Evolutionary conservation across 225 moss, liverwort and hornwort genomes (phyloP), one percentile per base, ranked within the genome.

Genomic region (Sphagnum tenellum): DNA sequence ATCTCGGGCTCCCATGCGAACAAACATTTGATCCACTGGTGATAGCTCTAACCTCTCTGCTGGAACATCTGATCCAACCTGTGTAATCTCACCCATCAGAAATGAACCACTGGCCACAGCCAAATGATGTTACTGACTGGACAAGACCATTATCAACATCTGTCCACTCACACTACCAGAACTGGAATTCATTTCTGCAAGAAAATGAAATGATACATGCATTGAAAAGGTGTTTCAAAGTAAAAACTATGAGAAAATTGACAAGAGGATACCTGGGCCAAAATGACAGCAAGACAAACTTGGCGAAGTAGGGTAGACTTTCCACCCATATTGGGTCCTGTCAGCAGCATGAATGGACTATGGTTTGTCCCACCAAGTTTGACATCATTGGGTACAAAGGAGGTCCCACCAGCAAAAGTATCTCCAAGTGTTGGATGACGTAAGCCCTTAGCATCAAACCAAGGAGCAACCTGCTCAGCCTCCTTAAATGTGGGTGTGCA

Each of bases 311-410:
- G 90, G 56, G 98, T 99, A 61, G 98, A 99, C 77, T 99, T 99
- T 51, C 98, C 98, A 66, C 98, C 98, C 98, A 99, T 99, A 64
- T 99, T 99, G 50, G 98, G 98, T 50, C 98, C 98, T 60, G 90
- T 99, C 70, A 99, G 79, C 56, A 99, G 74, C 81, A 99, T 93
- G 56, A 99, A 99, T 8, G 90, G 85, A 45, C 93, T 75, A 49
- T 78, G 73, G 58, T 75, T 76, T 63, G 73, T 71, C 62, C 93
- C 89, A 71, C 98, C 98, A 56, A 99, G 78, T 47, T 60, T 74
- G 12, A 93, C 67, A 78, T 99, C 79, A 69, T 99, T 99, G 46
- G 98, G 98, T 64, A 99, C 98, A n/a, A 99, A 89, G 4, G 86
- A 67, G 65, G 78, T 75, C 58, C 89, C 83, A 50, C 82, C 85